These are phyloP conservation scores for Eucalyptus coolabah DNA, from an alignment of 345 rosid genomes.

Conservation along the genomic window DNA sequence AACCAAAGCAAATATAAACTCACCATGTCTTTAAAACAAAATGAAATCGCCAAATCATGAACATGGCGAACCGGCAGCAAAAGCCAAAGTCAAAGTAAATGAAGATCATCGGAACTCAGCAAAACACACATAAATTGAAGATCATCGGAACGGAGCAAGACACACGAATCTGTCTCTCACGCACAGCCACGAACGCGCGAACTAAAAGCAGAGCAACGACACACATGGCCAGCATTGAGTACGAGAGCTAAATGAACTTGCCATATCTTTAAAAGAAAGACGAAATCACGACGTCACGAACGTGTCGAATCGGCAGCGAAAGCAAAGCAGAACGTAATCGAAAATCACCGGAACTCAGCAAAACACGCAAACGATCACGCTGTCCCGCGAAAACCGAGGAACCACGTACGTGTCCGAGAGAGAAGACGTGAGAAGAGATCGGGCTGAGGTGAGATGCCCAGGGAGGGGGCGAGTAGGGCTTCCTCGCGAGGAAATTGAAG, in stretches of 20 bases:
- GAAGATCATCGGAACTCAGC: background rate
- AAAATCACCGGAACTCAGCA: background rate
- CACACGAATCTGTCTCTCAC: background rate
- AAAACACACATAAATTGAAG: background rate
- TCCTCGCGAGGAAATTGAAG: conserved; percentile 39
- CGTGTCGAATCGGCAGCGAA: background rate
- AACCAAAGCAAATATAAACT: background rate
- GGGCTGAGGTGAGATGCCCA: conserved; percentile 73
- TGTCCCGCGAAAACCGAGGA: background rate
- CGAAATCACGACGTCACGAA: background rate
- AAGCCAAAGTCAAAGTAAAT: background rate
- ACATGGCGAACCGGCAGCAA: background rate
- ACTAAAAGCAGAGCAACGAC: background rate
- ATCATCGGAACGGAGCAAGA: too few species aligned
- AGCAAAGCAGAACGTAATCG: background rate
- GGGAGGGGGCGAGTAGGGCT: conserved; percentile 47
- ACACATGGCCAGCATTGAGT: background rate
- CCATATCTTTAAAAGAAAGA: background rate
- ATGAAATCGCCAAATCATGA: background rate
- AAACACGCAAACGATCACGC: background rate
- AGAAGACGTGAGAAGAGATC: conserved; percentile 43
- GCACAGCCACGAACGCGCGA: background rate
- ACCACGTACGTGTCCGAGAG: conserved; percentile 50
- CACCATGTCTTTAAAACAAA: background rate
- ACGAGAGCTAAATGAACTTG: background rate